Conservation (phyloP, 345 rosid genomes). For the Zanthoxylum bungeanum region DNA sequence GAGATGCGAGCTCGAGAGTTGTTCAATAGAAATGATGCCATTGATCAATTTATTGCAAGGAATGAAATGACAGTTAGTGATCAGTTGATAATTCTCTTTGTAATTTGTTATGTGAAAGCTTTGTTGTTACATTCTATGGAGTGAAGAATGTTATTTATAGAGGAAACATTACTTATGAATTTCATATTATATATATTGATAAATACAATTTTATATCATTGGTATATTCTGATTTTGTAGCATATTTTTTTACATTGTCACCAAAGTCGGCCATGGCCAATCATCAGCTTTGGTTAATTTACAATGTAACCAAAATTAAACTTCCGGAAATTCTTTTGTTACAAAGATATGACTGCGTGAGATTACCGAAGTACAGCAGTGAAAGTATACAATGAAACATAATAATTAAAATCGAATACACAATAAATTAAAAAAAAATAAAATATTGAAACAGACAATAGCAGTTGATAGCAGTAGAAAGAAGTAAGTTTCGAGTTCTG, state of each 20-base stretch:
- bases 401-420: too few species aligned
- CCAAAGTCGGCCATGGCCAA: slow-evolving; percentile 3
- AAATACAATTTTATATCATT: not conserved
- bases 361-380: too few species aligned
- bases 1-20: not conserved
- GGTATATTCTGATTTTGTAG: not conserved
- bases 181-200: not conserved
- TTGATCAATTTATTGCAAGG: not conserved
- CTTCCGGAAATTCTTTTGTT: too few species aligned
- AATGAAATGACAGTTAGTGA: not conserved
- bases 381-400: too few species aligned
- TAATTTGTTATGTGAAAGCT: too few species aligned
- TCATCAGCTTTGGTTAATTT: not conserved
- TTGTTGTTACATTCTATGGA: too few species aligned
- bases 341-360: too few species aligned
- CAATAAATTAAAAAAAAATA: too few species aligned
- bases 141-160: too few species aligned
- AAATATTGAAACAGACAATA: too few species aligned
- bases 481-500: too few species aligned
- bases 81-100: not conserved
- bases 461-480: too few species aligned
- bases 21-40: not conserved
- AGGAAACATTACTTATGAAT: not conserved
- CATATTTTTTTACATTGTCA: not conserved
- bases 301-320: not conserved